A percentile compares a stretch with the other conserved stretches of the same genome.
Evolutionary conservation across 2,329 filamentous ascomycete species (phyloP).

Genomic region (Byssothecium circinans): DNA sequence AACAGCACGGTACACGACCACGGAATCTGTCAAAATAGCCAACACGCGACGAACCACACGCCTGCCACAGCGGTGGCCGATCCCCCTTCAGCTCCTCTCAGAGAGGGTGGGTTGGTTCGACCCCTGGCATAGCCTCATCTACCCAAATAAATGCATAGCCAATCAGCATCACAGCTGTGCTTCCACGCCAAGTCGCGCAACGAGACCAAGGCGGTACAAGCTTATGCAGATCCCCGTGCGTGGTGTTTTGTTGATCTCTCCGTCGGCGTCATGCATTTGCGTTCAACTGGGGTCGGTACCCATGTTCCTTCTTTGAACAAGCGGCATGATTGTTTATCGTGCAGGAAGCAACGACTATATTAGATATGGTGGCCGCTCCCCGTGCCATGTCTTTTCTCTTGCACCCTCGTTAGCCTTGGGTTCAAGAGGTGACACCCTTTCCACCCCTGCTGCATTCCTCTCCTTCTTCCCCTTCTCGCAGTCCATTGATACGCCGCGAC

Average conservation of each 20-base stretch:
- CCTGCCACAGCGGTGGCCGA: too few relatives aligned
- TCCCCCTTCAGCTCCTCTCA: background rate
- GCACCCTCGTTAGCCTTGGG: background rate
- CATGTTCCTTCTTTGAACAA: background rate
- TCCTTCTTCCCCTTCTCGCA: background rate
- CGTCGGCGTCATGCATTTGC: background rate
- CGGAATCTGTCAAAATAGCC: too few relatives aligned
- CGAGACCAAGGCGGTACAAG: background rate
- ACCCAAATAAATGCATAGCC: background rate
- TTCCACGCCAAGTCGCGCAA: background rate
- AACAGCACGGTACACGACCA: too few relatives aligned
- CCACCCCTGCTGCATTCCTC: constrained; percentile 2
- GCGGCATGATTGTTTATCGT: background rate
- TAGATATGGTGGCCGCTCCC: constrained; percentile 10
- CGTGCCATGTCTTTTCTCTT: background rate
- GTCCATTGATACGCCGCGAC: background rate
- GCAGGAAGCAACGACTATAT: constrained; percentile 6
- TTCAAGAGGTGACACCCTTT: background rate
- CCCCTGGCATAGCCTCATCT: background rate
- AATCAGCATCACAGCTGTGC: background rate
- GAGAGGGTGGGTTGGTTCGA: background rate
- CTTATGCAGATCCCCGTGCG: background rate
- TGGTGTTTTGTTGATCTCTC: background rate
- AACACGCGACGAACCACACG: too few relatives aligned
- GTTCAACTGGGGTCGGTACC: background rate